Base-by-base conservation (phyloP, 176 grass and related monocot species). In the Paspalum vaginatum region DNA sequence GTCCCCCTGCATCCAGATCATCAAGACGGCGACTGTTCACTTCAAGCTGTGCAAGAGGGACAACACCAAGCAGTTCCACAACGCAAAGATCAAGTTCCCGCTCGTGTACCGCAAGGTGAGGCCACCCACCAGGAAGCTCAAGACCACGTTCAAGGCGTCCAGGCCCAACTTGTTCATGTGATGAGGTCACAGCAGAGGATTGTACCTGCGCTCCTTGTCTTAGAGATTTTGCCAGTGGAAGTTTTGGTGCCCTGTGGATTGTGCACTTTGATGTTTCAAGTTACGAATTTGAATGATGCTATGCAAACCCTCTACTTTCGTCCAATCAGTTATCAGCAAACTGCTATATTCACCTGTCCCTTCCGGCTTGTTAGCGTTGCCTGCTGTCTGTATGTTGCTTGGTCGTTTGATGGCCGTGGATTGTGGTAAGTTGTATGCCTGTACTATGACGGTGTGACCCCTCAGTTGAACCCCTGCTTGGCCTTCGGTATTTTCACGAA, bases 41-140 rank as follows among this genome's bases (percentile, higher is more conserved):
- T 87, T 90, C 77, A 92, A 95, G 59, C 84, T 95, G 53, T 98
- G 96, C 88, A 98, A 98, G 88, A 91, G 96, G 75, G 96, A 98
- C 78, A 95, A 85, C 75, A 93, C 96, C 3, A 98, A 98, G 74
- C 95, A 98, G 43, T 94, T 98, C 73, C 95, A 98, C 85, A 91
- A 92, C 26, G 61, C 90, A 2, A 64, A 85, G 65, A 92, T 94
- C 65, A 87, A 86, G 83, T 98, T 98, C 75, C 90, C 92, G 4
- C 81, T 98, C 0, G 88, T 92, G 16, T 97, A 77, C 79, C 90
- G 87, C 79, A 97, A 94, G 87, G 85, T 97, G 7, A 89, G 94
- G 51, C 94, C 94, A 0, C 94, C 94, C 11, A 91, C 87, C 68
- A 79, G 92, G 78, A 92, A 92, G 84, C 81, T 98, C 40, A 98